Evolutionary conservation across 805 yeast genomes (phyloP), one percentile per base, ranked within the genome.

Genomic region (Saturnispora zaruensis): DNA sequence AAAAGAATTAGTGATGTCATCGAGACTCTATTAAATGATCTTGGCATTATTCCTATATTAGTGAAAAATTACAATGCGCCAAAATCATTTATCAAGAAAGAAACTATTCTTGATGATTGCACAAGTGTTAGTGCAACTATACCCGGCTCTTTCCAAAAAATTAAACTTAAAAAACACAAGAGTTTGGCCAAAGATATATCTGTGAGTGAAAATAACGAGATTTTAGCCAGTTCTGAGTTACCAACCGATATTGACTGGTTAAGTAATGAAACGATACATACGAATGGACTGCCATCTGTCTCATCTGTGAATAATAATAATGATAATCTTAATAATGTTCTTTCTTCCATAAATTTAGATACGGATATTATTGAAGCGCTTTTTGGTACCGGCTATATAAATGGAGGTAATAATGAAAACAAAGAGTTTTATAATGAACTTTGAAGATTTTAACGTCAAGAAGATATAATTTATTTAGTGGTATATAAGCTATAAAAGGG

Each of bases 1-100:
- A 63, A 65, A 51, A 59, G 75, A 54, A 66, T 71, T 43, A 64
- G 71, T 49, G 76, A 72, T 53, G 68, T 72, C 16, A 64, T 69
- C 26, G 72, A 71, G 48, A 71, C 74, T 2, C 56, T 73, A 20
- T 56, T 68, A 30, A 68, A 67, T 43, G 77, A 73, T 56, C 56
- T 73, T 11, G 75, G 75, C 33, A 63, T 72, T 21, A 62, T 64
- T 46, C 59, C 60, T 26, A 48, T 61, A 3, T 49, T 66, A 14
- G 66, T 63, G 16, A 55, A 53, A 24, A 63, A 62, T n/a, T 66
- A 51, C 44, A 47, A 54, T 46, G 66, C 67, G 5, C 52, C 59
- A 6, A 44, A 41, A 13, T 24, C 50, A 25, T 32, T 33, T 13
- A 24, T 47, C 26, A 64, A 62, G 42, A 67, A 63, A 43, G 62